Evolutionary conservation across 2,329 filamentous ascomycete species (phyloP).

Genomic region (Orbilia oligospora): DNA sequence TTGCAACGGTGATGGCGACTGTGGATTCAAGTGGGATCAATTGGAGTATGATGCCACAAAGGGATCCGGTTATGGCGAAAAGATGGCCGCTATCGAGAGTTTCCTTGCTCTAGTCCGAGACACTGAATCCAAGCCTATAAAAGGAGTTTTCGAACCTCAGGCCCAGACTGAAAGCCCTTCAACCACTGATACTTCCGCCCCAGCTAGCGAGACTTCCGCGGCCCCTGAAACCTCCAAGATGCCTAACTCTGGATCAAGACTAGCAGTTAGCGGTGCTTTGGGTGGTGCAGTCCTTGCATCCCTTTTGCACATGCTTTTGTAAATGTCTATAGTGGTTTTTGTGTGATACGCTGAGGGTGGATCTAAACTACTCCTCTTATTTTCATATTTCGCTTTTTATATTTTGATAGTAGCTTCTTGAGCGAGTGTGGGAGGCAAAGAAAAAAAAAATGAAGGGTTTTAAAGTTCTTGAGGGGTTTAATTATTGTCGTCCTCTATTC

Average conservation of each 20-base stretch:
- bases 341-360: background rate
- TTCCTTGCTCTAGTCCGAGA: constrained; percentile 65
- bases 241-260: constrained; percentile 35
- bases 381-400: constrained; percentile 2
- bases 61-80: constrained; percentile 70
- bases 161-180: background rate
- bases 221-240: background rate
- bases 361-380: background rate
- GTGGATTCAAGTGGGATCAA: constrained; percentile 75
- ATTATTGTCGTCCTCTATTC: background rate
- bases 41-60: constrained; percentile 71
- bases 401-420: constrained; percentile 5
- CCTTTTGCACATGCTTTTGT: constrained; percentile 47
- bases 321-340: background rate
- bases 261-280: constrained; percentile 28
- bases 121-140: constrained; percentile 1
- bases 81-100: constrained; percentile 76
- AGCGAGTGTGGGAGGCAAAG: background rate
- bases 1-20: constrained; percentile 73
- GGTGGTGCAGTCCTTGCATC: constrained; percentile 29
- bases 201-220: constrained; percentile 17
- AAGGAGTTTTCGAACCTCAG: constrained; percentile 9
- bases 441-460: background rate
- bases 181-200: background rate
- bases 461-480: constrained; percentile 3